Base-by-base conservation (phyloP, 768 basidiomycete genomes). In the Rhizopogon roseolus region DNA sequence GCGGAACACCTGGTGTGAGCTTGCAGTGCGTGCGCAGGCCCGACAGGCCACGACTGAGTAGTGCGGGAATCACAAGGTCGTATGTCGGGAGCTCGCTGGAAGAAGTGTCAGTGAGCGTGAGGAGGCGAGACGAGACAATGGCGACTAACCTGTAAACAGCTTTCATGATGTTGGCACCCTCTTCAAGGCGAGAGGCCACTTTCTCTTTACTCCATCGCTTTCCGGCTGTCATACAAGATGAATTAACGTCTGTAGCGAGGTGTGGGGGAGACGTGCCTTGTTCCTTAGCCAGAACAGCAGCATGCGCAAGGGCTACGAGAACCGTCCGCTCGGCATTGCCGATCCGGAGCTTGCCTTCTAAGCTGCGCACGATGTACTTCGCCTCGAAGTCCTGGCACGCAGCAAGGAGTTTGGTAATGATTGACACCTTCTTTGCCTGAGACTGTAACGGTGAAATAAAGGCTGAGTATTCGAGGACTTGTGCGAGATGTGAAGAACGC, bases 291-390 rank as follows among this genome's bases (percentile, higher is more conserved):
- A 96, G 75, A 27, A 95, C 90, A 27, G 81, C 81, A 11, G 96
- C 96, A 64, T 93, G 93, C 0, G 96, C 91, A 38, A 99, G 75
- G n/a, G 94, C 89, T 36, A 96, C 89, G 42, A 98, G 76, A n/a
- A 97, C 87, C 0, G 94, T 95, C 52, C 92, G 86, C 67, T 98
- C 97, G 6, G 97, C 97, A 65, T 98, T 89, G 40, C 97, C 93
- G 65, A 99, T 98, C 13, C 97, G 83, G 37, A 99, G 81, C 69
- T 99, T 99, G 55, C 97, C 97, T 73, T 98, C 95, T 58, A 98
- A 73, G 65, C 91, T 93, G 39, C 96, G 86, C 36, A 98, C 87
- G 60, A 98, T 90, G 67, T 95, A 99, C 66, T 98, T 98, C 22
- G 97, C 95, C 71, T 99, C 97, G 29, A 81, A 74, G 55, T 85